Evolutionary conservation across 2,329 filamentous ascomycete genomes (phyloP), one percentile per base, ranked within the genome.

Genomic region (Beauveria australis): DNA sequence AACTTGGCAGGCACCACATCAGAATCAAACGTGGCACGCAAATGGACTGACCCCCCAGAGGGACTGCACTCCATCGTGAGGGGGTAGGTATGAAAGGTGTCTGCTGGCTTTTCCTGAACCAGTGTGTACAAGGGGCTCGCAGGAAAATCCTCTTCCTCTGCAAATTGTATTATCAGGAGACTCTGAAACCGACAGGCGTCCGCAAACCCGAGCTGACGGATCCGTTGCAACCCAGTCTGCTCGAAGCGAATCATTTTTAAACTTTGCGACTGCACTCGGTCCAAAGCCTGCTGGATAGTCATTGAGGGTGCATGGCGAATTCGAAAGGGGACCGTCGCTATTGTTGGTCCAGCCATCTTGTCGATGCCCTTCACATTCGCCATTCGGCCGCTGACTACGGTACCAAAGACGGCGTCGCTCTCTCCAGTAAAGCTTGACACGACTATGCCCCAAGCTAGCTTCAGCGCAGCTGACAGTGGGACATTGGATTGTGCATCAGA

Each of bases 141-240:
- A 12, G 24, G 40, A 22, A 55, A 3, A 14, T 46, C 26, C 6
- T 46, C 53, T 19, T 54, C 52, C 14, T 55, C 53, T 16, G 26
- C 3, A 24, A 30, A 22, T 6, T 55, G 53, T 46, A 55, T 3
- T 2, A 55, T 55, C 53, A 55, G 9, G 22, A 55, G 9, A 66
- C 58, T 82, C 14, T 78, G 76, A 54, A 82, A 75, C 59, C 79
- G 76, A 64, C 80, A 83, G 3, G 81, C 81, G 62, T 80, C 73
- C n/a, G 77, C 73, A 4, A 78, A 75, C 64, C 79, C 81, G 10
- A 84, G 69, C 19, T 77, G 75, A 10, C 82, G 79, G 59, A 85
- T 84, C 61, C 82, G 64, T 33, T 83, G 81, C 43, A 84, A 70
- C 12, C 82, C 82, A 44, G 81, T 74, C 66, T 89, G 84, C 67